These are phyloP conservation scores for Cladosporium sphaerospermum DNA, from an alignment of 2,329 filamentous ascomycete species.

Conservation along the genomic window DNA sequence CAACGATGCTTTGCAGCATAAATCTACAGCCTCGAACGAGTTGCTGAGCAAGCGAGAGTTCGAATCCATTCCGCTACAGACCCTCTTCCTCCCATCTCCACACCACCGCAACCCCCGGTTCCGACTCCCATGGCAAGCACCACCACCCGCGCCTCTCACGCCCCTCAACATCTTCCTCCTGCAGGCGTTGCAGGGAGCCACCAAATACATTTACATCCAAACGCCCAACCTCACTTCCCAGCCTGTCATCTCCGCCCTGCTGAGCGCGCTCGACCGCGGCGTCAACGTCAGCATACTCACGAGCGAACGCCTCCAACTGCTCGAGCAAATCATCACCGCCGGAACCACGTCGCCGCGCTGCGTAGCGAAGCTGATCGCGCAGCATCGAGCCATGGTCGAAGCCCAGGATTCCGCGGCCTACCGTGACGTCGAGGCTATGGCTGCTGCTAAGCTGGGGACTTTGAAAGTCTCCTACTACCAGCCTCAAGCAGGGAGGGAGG, in stretches of 20 bases:
- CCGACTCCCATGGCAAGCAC: conserved; percentile 47
- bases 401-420: conserved; percentile 14
- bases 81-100: conserved; percentile 61
- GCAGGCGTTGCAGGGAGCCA: conserved; percentile 54
- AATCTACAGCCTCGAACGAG: not conserved
- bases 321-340: conserved; percentile 75
- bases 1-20: conserved; percentile 7
- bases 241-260: conserved; percentile 56
- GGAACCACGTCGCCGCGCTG: conserved; percentile 66
- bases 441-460: conserved; percentile 38
- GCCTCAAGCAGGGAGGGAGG: conserved; percentile 26
- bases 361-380: conserved; percentile 52
- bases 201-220: conserved; percentile 58
- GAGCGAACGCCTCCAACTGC: conserved; percentile 37
- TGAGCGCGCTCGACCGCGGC: conserved; percentile 57
- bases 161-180: conserved; percentile 63
- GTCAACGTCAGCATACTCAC: conserved; percentile 52
- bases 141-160: conserved; percentile 49
- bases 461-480: conserved; percentile 57
- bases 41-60: not conserved
- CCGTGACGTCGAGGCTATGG: conserved; percentile 39
- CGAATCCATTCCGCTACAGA: not conserved
- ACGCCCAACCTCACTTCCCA: conserved; percentile 72
- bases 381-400: conserved; percentile 38
- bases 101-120: conserved; percentile 65